Evolutionary conservation across 257 asterid species (phyloP).

Genomic region (Avicennia marina): DNA sequence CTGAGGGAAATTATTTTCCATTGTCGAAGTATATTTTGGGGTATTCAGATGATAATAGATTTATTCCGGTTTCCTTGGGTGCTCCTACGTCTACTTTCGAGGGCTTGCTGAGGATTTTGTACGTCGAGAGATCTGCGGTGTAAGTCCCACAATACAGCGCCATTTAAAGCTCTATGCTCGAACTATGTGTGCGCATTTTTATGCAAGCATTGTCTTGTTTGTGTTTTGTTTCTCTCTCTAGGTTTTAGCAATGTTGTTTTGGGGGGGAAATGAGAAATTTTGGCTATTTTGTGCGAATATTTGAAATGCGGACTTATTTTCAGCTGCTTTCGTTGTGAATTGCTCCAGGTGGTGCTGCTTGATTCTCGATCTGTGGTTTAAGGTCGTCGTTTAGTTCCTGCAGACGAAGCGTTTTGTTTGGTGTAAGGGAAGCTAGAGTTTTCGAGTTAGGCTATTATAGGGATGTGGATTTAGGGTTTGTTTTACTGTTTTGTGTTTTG

Average conservation of each 20-base stretch:
- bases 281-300: background rate
- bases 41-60: conserved; percentile 36
- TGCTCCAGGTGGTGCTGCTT: conserved; percentile 27
- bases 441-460: conserved; percentile 20
- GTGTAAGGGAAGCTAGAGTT: conserved; percentile 36
- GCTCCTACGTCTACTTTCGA: conserved; percentile 9
- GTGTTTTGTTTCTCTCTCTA: conserved; percentile 15
- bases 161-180: conserved; percentile 20
- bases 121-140: conserved; percentile 26
- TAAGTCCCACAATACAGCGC: conserved; percentile 19
- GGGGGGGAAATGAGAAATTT: conserved; percentile 9
- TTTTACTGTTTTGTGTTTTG: conserved; percentile 9
- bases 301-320: conserved; percentile 30
- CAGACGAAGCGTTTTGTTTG: conserved; percentile 13
- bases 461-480: conserved; percentile 26
- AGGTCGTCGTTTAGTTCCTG: conserved; percentile 21
- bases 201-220: background rate
- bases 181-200: conserved; percentile 4
- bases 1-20: background rate
- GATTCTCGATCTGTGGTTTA: conserved; percentile 38
- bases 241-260: conserved; percentile 11
- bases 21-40: conserved; percentile 2
- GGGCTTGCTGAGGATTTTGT: conserved; percentile 1
- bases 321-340: conserved; percentile 34
- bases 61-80: conserved; percentile 17